A percentile compares a stretch with the other conserved stretches of the same genome.
Conservation (phyloP, 1,284 basidiomycete genomes). For the Naganishia sp. region DNA sequence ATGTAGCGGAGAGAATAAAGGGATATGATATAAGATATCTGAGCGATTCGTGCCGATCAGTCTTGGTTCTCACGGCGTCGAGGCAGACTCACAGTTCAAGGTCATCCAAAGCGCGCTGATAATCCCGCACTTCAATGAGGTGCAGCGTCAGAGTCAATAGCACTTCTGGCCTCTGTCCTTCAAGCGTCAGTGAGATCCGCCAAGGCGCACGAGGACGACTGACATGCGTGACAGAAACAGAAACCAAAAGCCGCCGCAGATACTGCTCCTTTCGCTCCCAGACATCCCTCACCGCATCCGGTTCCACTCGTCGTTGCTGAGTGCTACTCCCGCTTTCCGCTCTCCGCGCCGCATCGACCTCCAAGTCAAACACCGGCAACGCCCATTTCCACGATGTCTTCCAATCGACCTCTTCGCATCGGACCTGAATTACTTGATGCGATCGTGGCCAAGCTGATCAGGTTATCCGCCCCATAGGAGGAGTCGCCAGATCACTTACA, state of each 20-base stretch:
- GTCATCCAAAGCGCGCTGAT: conserved; percentile 74
- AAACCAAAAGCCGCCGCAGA: conserved; percentile 58
- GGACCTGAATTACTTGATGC: conserved; percentile 46
- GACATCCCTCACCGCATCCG: conserved; percentile 10
- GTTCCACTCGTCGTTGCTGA: conserved; percentile 11
- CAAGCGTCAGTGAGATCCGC: not conserved
- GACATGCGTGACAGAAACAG: conserved; percentile 67
- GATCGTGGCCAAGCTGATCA: not conserved
- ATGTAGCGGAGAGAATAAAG: conserved; percentile 72
- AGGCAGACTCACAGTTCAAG: conserved; percentile 68
- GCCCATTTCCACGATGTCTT: conserved; percentile 72
- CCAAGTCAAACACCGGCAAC: conserved; percentile 60
- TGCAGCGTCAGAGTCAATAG: conserved; percentile 72
- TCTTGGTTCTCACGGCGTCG: not conserved
- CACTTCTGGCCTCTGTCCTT: conserved; percentile 67
- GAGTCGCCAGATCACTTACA: conserved; percentile 44
- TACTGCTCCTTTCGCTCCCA: conserved; percentile 43
- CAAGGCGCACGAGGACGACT: conserved; percentile 38
- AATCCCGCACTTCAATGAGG: conserved; percentile 62
- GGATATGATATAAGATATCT: conserved; percentile 83
- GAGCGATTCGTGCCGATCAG: conserved; percentile 4
- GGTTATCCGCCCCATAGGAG: not conserved
- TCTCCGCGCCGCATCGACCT: conserved; percentile 31
- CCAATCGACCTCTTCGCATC: conserved; percentile 81
- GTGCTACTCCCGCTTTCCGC: conserved; percentile 5